These are phyloP conservation scores for Curvularia sp. DNA, from an alignment of 2,329 filamentous ascomycete genomes.

Conservation along the genomic window DNA sequence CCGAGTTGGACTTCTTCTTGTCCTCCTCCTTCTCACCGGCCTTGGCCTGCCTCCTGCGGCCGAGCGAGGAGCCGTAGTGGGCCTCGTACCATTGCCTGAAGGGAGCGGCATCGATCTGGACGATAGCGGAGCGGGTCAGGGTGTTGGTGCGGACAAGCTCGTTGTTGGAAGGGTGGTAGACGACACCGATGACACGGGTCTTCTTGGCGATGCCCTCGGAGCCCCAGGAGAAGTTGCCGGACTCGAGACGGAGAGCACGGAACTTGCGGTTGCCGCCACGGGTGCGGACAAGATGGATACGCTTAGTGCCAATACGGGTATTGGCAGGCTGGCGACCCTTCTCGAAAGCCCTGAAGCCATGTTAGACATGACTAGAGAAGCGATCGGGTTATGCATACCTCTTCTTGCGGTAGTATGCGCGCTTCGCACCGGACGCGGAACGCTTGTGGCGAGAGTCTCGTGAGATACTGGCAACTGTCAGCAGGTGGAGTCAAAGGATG, in stretches of 20 bases:
- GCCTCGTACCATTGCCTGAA: constrained; percentile 99
- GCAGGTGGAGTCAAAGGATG: constrained; percentile 27
- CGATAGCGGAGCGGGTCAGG: constrained; percentile 97
- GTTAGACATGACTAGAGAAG: constrained; percentile 71
- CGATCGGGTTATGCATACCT: constrained; percentile 65
- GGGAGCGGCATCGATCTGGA: constrained; percentile 97
- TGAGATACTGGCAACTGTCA: constrained; percentile 78
- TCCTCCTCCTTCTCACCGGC: constrained; percentile 71
- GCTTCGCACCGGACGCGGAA: constrained; percentile 96
- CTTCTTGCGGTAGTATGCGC: constrained; percentile 66
- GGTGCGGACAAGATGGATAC: constrained; percentile 95
- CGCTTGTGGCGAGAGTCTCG: constrained; percentile 99
- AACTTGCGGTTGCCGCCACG: constrained; percentile 99
- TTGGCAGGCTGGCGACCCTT: constrained; percentile 98
- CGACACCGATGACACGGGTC: constrained; percentile 97
- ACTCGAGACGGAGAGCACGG: constrained; percentile 97
- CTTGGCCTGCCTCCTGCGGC: constrained; percentile 91
- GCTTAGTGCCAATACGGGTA: constrained; percentile 98
- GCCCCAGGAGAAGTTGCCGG: constrained; percentile 99
- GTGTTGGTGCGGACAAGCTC: constrained; percentile 99
- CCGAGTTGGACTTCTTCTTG: constrained; percentile 97
- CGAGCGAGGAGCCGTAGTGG: constrained; percentile 92
- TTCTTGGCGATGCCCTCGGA: constrained; percentile 98
- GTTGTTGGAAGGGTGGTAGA: constrained; percentile 99
- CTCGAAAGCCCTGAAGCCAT: constrained; percentile 96